phyloP scores from a whole-genome alignment of 345 rosid genomes.

The Eucalyptus microcorys region DNA sequence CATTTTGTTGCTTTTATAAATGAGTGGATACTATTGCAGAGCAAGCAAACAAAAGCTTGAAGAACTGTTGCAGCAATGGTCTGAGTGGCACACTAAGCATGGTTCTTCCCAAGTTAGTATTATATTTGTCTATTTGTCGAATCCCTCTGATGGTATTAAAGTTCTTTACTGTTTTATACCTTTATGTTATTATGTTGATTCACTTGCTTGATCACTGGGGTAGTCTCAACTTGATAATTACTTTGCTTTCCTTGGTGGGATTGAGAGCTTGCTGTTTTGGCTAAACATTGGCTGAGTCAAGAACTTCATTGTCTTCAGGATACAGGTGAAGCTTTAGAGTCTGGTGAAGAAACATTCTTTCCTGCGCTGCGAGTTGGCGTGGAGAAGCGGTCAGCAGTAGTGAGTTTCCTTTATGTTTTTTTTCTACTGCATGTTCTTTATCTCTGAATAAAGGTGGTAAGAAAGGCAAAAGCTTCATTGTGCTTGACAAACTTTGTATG shows the following conservation, averaged over 20 bases:
- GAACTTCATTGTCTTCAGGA: conserved; percentile 33
- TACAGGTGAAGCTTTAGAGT: conserved; percentile 39
- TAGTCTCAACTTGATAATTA: background rate
- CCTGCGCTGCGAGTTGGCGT: conserved; percentile 68
- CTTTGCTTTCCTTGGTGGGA: background rate
- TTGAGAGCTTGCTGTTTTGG: background rate
- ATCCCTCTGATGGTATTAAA: background rate
- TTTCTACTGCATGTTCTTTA: background rate
- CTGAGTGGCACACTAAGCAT: conserved; percentile 77
- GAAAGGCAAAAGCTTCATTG: background rate
- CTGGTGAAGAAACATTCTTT: conserved; percentile 83
- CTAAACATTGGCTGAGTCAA: background rate
- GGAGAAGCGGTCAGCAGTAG: conserved; percentile 64
- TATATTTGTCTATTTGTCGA: background rate
- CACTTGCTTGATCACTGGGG: background rate
- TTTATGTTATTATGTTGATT: background rate
- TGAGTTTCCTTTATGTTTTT: conserved; percentile 14
- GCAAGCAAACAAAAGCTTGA: conserved; percentile 82
- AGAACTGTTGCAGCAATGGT: conserved; percentile 79
- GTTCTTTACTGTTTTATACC: background rate
- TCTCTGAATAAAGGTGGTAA: background rate
- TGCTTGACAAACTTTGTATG: background rate
- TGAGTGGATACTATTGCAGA: conserved; percentile 23
- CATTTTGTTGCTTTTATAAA: background rate
- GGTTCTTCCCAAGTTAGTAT: conserved; percentile 16